Evolutionary conservation across 2,329 filamentous ascomycete species (phyloP).

Genomic region (Lecanicillium sp.): DNA sequence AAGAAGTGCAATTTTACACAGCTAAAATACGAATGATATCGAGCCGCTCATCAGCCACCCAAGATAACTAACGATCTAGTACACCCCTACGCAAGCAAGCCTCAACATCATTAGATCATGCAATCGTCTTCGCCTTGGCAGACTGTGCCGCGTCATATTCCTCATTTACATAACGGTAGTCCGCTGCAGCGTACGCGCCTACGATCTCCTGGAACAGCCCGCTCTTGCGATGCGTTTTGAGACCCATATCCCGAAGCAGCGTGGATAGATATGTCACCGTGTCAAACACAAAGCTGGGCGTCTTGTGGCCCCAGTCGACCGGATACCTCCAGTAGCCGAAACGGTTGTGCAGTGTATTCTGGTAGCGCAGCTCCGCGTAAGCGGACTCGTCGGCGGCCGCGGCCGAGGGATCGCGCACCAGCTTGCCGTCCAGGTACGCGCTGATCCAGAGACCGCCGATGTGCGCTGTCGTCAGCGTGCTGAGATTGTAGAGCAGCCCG

Average conservation of each 20-base stretch:
- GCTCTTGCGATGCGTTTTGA: conserved; percentile 48
- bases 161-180: conserved; percentile 34
- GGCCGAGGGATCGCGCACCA: conserved; percentile 14
- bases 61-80: too few relatives aligned
- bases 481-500: conserved; percentile 36
- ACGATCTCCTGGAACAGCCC: conserved; percentile 43
- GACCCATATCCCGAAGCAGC: conserved; percentile 58
- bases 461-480: conserved; percentile 34
- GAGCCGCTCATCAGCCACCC: too few relatives aligned
- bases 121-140: background rate
- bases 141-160: conserved; percentile 2
- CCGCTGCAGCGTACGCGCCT: conserved; percentile 48
- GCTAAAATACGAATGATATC: too few relatives aligned
- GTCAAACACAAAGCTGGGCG: conserved; percentile 71
- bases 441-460: conserved; percentile 52
- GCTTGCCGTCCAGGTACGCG: conserved; percentile 46
- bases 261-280: conserved; percentile 63
- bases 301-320: conserved; percentile 53
- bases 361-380: conserved; percentile 38
- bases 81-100: too few relatives aligned
- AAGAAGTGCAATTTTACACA: too few relatives aligned
- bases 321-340: conserved; percentile 68
- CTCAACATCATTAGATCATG: too few relatives aligned
- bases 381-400: conserved; percentile 19
- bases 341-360: conserved; percentile 58